phyloP scores from a whole-genome alignment of 2,329 filamentous ascomycete species.

The Ophiostoma quercus region DNA sequence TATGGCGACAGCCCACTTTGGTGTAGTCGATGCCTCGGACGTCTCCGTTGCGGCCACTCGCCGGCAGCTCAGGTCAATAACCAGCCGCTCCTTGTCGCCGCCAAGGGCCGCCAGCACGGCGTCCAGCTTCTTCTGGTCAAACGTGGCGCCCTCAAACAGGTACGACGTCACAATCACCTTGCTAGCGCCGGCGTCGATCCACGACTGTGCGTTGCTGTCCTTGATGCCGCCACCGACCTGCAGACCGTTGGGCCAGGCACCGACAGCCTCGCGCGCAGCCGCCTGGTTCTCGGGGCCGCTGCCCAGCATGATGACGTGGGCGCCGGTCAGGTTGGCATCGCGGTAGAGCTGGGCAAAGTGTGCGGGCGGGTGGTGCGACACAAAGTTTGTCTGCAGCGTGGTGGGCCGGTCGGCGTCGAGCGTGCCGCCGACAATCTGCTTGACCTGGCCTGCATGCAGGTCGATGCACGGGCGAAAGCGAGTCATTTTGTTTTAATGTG shows the following conservation, averaged over 20 bases:
- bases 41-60: conserved; percentile 34
- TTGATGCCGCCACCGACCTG: conserved; percentile 94
- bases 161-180: conserved; percentile 97
- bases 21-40: background rate
- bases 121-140: conserved; percentile 71
- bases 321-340: conserved; percentile 66
- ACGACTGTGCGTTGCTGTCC: conserved; percentile 73
- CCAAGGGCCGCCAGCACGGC: conserved; percentile 67
- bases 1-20: conserved; percentile 88
- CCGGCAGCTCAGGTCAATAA: conserved; percentile 92
- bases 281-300: conserved; percentile 65
- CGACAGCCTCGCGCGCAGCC: conserved; percentile 71
- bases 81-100: conserved; percentile 72
- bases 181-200: conserved; percentile 83
- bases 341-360: conserved; percentile 80
- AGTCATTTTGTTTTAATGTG: conserved; percentile 53
- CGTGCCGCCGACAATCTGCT: conserved; percentile 96
- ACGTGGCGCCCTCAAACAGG: conserved; percentile 70
- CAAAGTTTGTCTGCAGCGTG: conserved; percentile 82
- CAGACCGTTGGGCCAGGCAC: conserved; percentile 70
- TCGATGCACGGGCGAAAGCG: conserved; percentile 95
- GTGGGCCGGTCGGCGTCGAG: conserved; percentile 58
- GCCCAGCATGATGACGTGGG: conserved; percentile 95
- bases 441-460: conserved; percentile 92
- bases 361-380: conserved; percentile 74